Base-by-base conservation (phyloP, 345 rosid genomes). In the Gossypium raimondii region DNA sequence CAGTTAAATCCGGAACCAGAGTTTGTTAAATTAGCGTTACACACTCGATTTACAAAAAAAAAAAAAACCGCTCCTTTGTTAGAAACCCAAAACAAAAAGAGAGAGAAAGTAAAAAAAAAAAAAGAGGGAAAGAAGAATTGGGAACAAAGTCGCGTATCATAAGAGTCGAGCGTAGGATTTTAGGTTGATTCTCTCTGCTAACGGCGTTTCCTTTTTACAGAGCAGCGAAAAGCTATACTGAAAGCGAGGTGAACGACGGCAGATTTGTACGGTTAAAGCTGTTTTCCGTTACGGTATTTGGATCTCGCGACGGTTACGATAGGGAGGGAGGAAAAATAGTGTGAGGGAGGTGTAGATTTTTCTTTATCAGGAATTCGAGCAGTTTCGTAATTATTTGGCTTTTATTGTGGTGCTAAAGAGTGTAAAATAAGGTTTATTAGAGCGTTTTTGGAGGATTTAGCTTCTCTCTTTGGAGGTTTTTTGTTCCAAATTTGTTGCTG, bases 151-250 rank as follows among this genome's bases (percentile, higher is more conserved):
- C 69, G 82, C 86, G 81, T 84, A 82, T 5, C 52, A 14, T 48
- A 81, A 81, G 87, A 80, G 75, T 78, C 85, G 80, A 76, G 82
- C 82, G 45, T 77, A 74, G 72, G 67, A 80, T 70, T 79, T 67
- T 58, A 17, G 68, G 56, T 64, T 73, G 83, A 78, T 79, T 80
- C 80, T 74, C 75, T 67, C 73, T 77, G 77, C 76, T 77, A 48
- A 81, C 82, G 84, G 84, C 83, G 84, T 81, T 76, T 63, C 62
- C 22, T 70, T 24, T 73, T 24, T 73, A 3, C n/a, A 66, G 50
- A 68, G 7, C 70, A 64, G 74, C 43, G 66, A 47, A 22, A 22
- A 47, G 78, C 76, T 52, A 47, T 76, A 18, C 69, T 59, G 68
- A 68, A 16, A 43, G 81, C 73, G n/a, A 44, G 81, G 70, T 68